Evolutionary conservation across 1,284 basidiomycete species (phyloP), one percentile per base, ranked within the genome.

Genomic region (Omphalotus olearius): DNA sequence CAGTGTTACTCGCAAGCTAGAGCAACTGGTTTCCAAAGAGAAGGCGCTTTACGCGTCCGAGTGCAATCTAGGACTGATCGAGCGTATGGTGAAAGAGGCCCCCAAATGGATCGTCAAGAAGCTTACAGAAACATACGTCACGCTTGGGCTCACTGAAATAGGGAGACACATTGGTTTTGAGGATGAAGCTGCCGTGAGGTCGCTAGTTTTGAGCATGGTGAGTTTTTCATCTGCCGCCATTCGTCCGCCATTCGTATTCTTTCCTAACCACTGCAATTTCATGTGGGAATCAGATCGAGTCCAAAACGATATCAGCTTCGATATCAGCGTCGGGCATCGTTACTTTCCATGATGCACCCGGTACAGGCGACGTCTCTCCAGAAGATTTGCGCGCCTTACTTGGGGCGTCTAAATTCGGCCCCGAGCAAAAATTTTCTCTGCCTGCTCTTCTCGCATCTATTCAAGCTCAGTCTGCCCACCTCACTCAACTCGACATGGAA

Each of bases 91-190:
- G 18, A 68, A 73, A 44, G 86, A 80, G 13, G 81, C 86, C 3
- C 83, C 86, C 0, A 76, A 85, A 38, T 89, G 90, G 80, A 71
- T 81, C 46, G 79, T 93, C 57, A 82, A 82, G 65, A 85, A 81
- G 61, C 75, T 93, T 45, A 92, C 85, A 0, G 76, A 78, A 47
- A 91, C 89, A 5, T 93, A 91, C 61, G 75, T 90, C 39, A 86
- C 85, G 0, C 76, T 93, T 6, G 76, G 83, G 18, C 68, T 93
- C 6, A 64, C 69, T 0, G 87, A 91, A 55, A 86, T 93, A 47
- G 85, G 78, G 3, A 72, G 71, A 20, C 42, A 47, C 37, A 26
- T 55, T 28, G 47, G 46, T 3, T 39, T 47, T 20, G 46, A 51
- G 7, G 18, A 43, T 16, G 50, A 55, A 13, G 33, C 18, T 3